These are phyloP conservation scores for Amanita jacksonii DNA, from an alignment of 768 basidiomycete species.

Conservation along the genomic window DNA sequence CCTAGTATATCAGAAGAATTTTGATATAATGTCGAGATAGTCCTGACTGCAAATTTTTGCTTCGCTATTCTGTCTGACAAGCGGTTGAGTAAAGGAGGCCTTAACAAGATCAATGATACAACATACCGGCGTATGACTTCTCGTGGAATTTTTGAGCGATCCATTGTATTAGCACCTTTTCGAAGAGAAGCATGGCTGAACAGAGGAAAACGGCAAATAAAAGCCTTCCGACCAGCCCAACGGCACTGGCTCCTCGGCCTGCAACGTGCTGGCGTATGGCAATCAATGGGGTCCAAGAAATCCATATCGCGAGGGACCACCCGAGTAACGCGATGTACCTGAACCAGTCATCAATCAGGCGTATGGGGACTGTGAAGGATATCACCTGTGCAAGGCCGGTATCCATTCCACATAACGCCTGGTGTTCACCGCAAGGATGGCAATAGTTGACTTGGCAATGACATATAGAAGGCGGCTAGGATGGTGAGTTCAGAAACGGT, in stretches of 20 bases:
- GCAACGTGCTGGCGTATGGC: slow-evolving; percentile 28
- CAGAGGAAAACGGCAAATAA: slow-evolving; percentile 69
- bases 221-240: slow-evolving; percentile 54
- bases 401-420: slow-evolving; percentile 79
- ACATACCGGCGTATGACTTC: slow-evolving; percentile 52
- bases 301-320: slow-evolving; percentile 61
- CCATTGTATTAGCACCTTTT: slow-evolving; percentile 83
- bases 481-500: neutral
- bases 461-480: slow-evolving; percentile 21
- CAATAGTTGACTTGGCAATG: slow-evolving; percentile 56
- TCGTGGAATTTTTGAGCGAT: slow-evolving; percentile 81
- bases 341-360: no score
- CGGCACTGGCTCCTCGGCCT: slow-evolving; percentile 26
- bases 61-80: slow-evolving; percentile 67
- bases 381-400: slow-evolving; percentile 28
- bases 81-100: neutral
- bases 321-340: slow-evolving; percentile 57
- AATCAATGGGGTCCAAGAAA: slow-evolving; percentile 67
- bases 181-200: slow-evolving; percentile 58
- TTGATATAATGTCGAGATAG: slow-evolving; percentile 67
- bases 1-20: slow-evolving; percentile 69
- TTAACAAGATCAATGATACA: neutral
- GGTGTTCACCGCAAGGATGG: slow-evolving; percentile 60
- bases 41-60: slow-evolving; percentile 70
- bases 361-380: no score